Evolutionary conservation across 1,139 yeast species (phyloP), one percentile per base, ranked within the genome.

Genomic region (Scheffersomyces parashehatae): DNA sequence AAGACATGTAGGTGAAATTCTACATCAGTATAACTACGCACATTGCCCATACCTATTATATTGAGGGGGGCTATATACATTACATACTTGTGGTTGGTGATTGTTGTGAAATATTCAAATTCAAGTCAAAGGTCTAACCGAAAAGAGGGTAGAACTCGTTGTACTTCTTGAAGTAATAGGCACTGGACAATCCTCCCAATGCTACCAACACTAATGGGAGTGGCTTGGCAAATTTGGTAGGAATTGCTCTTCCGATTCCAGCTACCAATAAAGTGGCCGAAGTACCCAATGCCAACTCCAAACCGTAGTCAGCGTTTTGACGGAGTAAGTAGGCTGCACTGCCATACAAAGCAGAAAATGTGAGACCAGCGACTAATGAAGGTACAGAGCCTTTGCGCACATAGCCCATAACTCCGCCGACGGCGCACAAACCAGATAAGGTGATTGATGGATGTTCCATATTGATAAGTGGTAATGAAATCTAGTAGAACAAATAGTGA

Each of bases 361-460:
- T 70, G 8, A 84, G 58, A 29, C 97, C 97, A 2, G 95, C 96
- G 37, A 83, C 67, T 44, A 90, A 73, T 0, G 97, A 89, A 16
- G 96, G 95, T 31, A 84, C 57, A 2, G 96, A 88, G 12, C 85
- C 79, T 58, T 85, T 85, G 53, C 87, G 85, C 73, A 75, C 60
- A 64, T 70, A 87, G 35, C 95, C 95, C 65, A 83, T 78, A 35
- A 81, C 51, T 38, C 95, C 96, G 42, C 96, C 95, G 47, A 79
- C 66, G 48, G 86, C 77, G 58, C 88, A 77, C 48, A 87, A 75
- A n/a, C 84, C 89, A 29, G 91, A 81, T 57, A 87, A 75, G 24
- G 93, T 82, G 56, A 73, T 82, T 42, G 91, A 82, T 48, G 93
- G 95, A 63, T 87, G 93, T 69, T 86, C 95, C 91, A 73, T 73